phyloP scores from a whole-genome alignment of 129 eudicot species.

The Centella asiatica region DNA sequence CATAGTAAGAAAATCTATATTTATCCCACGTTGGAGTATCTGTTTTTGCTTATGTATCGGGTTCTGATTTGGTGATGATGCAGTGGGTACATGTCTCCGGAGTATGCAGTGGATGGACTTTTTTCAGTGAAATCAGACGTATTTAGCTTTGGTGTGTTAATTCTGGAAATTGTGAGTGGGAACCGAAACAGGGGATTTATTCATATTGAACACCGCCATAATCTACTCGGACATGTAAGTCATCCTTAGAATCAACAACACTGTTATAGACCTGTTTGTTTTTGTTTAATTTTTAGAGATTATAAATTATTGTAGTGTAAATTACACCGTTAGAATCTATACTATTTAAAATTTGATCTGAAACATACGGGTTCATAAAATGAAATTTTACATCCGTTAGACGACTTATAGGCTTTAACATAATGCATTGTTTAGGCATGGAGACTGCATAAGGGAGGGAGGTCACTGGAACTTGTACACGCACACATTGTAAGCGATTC shows the following conservation, averaged over 20 bases:
- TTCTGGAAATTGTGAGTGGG: slow-evolving; percentile 29
- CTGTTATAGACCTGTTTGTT: neutral
- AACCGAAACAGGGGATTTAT: slow-evolving; percentile 30
- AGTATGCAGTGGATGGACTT: slow-evolving; percentile 31
- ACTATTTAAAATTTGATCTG: too few relatives aligned
- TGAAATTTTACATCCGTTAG: too few relatives aligned
- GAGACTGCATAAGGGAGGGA: slow-evolving; percentile 32
- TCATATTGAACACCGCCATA: slow-evolving; percentile 21
- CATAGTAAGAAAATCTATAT: slow-evolving; percentile 23
- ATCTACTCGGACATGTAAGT: slow-evolving; percentile 43
- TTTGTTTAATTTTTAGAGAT: neutral
- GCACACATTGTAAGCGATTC: slow-evolving; percentile 1
- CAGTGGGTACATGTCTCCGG: slow-evolving; percentile 43
- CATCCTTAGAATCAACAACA: neutral
- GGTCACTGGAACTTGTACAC: slow-evolving; percentile 24
- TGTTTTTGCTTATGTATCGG: neutral
- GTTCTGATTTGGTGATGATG: neutral
- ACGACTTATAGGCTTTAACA: neutral
- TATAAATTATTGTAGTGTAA: too few relatives aligned
- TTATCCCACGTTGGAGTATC: neutral
- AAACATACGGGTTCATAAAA: too few relatives aligned
- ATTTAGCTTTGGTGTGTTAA: slow-evolving; percentile 33
- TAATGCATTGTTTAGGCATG: slow-evolving; percentile 24
- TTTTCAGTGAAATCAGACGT: slow-evolving; percentile 32
- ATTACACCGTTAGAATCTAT: too few relatives aligned